phyloP scores from a whole-genome alignment of 2,329 filamentous ascomycete species.

The Ophiostoma angusticollis region DNA sequence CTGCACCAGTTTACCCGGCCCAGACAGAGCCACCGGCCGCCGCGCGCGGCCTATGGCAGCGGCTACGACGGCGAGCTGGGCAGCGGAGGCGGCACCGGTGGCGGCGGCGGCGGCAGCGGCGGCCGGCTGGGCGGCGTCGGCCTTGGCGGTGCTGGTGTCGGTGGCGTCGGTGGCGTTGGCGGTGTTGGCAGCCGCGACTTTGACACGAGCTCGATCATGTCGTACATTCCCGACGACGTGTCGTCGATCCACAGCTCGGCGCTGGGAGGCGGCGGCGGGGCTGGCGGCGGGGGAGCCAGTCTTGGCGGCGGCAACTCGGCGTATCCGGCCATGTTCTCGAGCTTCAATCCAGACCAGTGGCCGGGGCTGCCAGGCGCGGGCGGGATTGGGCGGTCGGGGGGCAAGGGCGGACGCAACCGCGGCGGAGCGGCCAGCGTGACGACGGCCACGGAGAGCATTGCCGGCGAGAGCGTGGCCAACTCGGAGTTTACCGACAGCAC shows the following conservation, averaged over 20 bases:
- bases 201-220: constrained; percentile 79
- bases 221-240: constrained; percentile 93
- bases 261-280: constrained; percentile 61
- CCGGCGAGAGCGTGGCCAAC: constrained; percentile 83
- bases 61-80: constrained; percentile 17
- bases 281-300: constrained; percentile 45
- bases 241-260: constrained; percentile 91
- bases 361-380: constrained; percentile 61
- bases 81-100: constrained; percentile 45
- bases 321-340: constrained; percentile 91
- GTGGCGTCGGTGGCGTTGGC: constrained; percentile 16
- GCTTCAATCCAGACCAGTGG: constrained; percentile 81
- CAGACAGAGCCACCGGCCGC: constrained; percentile 84
- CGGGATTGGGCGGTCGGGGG: constrained; percentile 44
- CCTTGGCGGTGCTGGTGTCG: constrained; percentile 16
- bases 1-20: constrained; percentile 90
- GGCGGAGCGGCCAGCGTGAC: constrained; percentile 53
- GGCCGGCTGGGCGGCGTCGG: constrained; percentile 9
- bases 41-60: constrained; percentile 62
- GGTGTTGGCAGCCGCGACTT: constrained; percentile 31
- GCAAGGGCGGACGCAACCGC: constrained; percentile 53
- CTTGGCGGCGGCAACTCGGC: constrained; percentile 64
- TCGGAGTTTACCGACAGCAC: constrained; percentile 67
- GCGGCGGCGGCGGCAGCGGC: constrained; percentile 24
- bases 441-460: constrained; percentile 55